Base-by-base conservation (phyloP, 1,284 basidiomycete species). In the Apiotrichum siamense region DNA sequence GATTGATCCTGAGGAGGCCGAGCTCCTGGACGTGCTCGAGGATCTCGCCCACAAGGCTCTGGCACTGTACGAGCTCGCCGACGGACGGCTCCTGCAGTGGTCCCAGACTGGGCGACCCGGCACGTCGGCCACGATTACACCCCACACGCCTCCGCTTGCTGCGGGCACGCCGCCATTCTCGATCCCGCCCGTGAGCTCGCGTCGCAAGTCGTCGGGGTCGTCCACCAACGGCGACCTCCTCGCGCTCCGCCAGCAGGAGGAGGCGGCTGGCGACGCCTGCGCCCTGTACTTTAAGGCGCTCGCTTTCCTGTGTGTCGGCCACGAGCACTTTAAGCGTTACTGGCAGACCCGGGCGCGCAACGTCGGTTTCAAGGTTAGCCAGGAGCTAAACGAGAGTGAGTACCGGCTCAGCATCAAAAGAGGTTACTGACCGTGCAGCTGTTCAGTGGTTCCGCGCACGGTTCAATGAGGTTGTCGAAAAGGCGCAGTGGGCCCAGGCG, bases 11-110 rank as follows among this genome's bases (percentile, higher is more conserved):
- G 77, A 85, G 45, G 92, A 97, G 61, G 87, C 89, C 52, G 82
- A 82, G 51, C 73, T 97, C 9, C 75, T 97, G 11, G 81, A 77
- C 3, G 72, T 75, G 20, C 77, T 97, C 35, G 92, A 97, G 67
- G 88, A 94, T 58, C 74, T 92, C 0, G 93, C 91, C 11, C 90
- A 96, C 77, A 97, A 97, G 79, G 92, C 93, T 23, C 87, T 88
- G 57, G 90, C 94, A 32, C 76, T 97, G 49, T 87, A 87, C 47
- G 86, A 88, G 58, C 93, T 93, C 81, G 94, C 88, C 31, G 93
- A 97, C 72, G 83, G 86, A 69, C 88, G 92, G 81, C 86, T 94
- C 57, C 83, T 88, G 48, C 83, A 82, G 13, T 65, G 65, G 59
- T 50, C 51, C 39, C 56, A 54, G 44, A 49, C 50, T 17, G 31